These are phyloP conservation scores for Komagataella mondaviorum DNA, from an alignment of 805 yeast species.

Conservation along the genomic window DNA sequence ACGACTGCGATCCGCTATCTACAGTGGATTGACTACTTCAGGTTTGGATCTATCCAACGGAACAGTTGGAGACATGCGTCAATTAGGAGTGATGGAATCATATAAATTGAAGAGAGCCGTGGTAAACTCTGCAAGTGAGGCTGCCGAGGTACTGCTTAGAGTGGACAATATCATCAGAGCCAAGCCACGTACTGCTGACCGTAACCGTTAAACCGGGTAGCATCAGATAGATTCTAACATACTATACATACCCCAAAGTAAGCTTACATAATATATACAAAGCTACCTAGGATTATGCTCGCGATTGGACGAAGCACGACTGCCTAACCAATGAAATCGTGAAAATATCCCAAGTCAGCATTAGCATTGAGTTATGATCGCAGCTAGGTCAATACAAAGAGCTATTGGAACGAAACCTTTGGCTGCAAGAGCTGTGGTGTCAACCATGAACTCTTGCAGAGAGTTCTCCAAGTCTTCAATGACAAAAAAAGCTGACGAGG, in stretches of 20 bases:
- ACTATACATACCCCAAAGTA: not conserved
- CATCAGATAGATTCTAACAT: not conserved
- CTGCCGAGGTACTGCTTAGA: constrained; percentile 88
- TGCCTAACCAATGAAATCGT: not conserved
- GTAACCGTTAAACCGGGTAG: constrained; percentile 26
- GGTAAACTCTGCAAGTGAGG: constrained; percentile 93
- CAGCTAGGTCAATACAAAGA: not conserved
- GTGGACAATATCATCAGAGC: constrained; percentile 97
- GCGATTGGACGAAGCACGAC: not conserved
- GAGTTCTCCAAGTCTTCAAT: not conserved
- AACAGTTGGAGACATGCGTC: constrained; percentile 84
- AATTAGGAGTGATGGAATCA: constrained; percentile 84
- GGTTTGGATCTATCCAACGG: constrained; percentile 87
- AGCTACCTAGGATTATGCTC: not conserved
- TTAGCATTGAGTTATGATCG: not conserved
- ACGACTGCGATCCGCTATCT: constrained; percentile 78
- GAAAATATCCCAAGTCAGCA: not conserved
- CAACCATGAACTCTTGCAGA: not conserved
- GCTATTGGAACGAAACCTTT: not conserved
- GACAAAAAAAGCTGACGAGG: not conserved
- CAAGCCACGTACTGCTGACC: constrained; percentile 92
- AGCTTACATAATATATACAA: not conserved
- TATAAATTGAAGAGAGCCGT: constrained; percentile 89
- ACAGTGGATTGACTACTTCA: constrained; percentile 82
- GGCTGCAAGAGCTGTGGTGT: not conserved